Conservation (phyloP, 2,329 filamentous ascomycete species). For the Phoma sp. region DNA sequence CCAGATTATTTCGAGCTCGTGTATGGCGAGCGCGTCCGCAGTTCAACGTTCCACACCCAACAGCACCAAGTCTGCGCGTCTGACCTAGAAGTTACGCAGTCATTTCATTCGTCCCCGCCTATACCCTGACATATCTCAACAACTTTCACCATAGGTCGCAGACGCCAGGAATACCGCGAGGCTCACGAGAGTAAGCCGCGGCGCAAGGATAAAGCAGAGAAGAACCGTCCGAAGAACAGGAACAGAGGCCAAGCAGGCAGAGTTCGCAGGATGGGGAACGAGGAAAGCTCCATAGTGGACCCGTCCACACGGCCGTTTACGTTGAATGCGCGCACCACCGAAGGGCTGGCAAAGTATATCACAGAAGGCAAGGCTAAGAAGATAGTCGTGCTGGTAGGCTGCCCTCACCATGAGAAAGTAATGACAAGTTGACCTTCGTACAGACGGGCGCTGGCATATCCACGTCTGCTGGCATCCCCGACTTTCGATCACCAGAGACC, state of each 20-base stretch:
- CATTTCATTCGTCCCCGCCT: background rate
- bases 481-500: constrained; percentile 92
- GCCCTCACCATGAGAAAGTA: background rate
- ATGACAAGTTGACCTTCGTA: constrained; percentile 9
- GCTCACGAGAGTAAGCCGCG: constrained; percentile 45
- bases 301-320: constrained; percentile 70
- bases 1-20: constrained; percentile 3
- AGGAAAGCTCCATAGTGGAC: constrained; percentile 75
- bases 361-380: constrained; percentile 69
- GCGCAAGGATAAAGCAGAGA: constrained; percentile 34
- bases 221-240: constrained; percentile 24
- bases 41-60: constrained; percentile 4
- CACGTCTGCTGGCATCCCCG: constrained; percentile 78
- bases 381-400: constrained; percentile 78
- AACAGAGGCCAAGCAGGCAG: constrained; percentile 31
- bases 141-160: constrained; percentile 58
- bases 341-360: constrained; percentile 82
- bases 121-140: background rate
- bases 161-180: constrained; percentile 55
- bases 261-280: constrained; percentile 79
- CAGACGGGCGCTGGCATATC: constrained; percentile 86
- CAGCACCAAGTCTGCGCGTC: background rate
- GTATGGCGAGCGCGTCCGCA: background rate
- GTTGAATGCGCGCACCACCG: constrained; percentile 72
- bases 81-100: background rate